Evolutionary conservation across 768 basidiomycete species (phyloP).

Genomic region (Lyophyllum atratum): DNA sequence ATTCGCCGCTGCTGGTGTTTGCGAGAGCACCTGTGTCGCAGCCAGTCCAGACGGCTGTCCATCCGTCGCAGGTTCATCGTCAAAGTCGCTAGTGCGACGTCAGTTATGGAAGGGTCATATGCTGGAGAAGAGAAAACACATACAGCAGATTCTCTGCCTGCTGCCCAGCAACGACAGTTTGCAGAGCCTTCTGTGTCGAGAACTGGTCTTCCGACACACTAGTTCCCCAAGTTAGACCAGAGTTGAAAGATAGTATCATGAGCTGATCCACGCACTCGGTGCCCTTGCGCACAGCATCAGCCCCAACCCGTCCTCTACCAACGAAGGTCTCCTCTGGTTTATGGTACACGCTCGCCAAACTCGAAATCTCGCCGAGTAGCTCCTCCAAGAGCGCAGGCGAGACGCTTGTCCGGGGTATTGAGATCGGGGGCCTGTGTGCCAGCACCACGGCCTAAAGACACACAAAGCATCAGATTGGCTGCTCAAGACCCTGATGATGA

Average conservation of each 20-base stretch:
- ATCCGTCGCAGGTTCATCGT: conserved; percentile 63
- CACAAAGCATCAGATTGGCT: neutral
- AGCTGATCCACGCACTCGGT: conserved; percentile 51
- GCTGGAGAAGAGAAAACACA: conserved; percentile 15
- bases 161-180: conserved; percentile 89
- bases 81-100: conserved; percentile 66
- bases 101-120: conserved; percentile 6
- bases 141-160: conserved; percentile 91
- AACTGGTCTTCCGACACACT: conserved; percentile 70
- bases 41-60: conserved; percentile 75
- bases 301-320: conserved; percentile 86
- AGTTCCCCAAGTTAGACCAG: conserved; percentile 5
- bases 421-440: conserved; percentile 90
- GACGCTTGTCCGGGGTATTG: conserved; percentile 89
- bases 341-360: conserved; percentile 93
- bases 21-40: conserved; percentile 71
- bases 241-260: neutral
- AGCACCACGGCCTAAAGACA: conserved; percentile 73
- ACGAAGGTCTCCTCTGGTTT: conserved; percentile 96
- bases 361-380: conserved; percentile 86
- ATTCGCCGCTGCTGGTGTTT: conserved; percentile 73
- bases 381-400: conserved; percentile 88
- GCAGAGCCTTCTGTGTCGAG: conserved; percentile 80
- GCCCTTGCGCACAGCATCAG: conserved; percentile 70
- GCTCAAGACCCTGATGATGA: no score